Base-by-base conservation (phyloP, 305 asterid genomes). In the Lippia alba region DNA sequence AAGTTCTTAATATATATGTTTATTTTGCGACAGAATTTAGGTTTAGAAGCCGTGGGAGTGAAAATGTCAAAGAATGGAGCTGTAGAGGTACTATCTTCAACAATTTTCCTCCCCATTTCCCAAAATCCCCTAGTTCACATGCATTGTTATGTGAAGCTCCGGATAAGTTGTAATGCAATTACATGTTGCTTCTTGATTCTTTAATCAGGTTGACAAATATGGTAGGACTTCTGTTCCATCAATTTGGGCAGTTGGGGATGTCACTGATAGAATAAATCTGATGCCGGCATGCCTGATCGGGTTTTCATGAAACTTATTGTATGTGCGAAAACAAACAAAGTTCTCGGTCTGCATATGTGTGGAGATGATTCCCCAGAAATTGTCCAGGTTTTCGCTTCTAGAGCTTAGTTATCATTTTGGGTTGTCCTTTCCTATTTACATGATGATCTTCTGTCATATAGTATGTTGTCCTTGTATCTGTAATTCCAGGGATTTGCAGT, bases 221-320 rank as follows among this genome's bases (percentile, higher is more conserved):
- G 91, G 97, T 14, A 94, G 78, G 56, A 75, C 97, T 66, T 91
- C 96, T 63, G 90, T 91, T 77, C 96, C 97, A 65, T 91, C 97
- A 61, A 94, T 94, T 79, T 94, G 97, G 97, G 99, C 94, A 3
- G 97, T 94, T 64, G 99, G 97, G 78, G 99, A 94, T 82, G 99
- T 81, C 59, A 94, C 99, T 54, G 96, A 94, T 77, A 89, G 99
- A 83, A 81, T 91, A 70, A 94, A 94, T 83, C 81, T 94, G 84
- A 94, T 97, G 68, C 99, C 97, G 39, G 99, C 69, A 96, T 94
- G 56, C 97, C 98, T 7, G 99, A 91, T 79, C 87, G 96, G 19
- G 85, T 79, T 61, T 88, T 85, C 84, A 90, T 94, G 97, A 94
- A 94, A 88, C 91, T 94, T 56, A 80, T 94, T 60, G 97, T 83